These are phyloP conservation scores for Xerocomus minutiporus DNA, from an alignment of 1,284 basidiomycete genomes.

Conservation along the genomic window DNA sequence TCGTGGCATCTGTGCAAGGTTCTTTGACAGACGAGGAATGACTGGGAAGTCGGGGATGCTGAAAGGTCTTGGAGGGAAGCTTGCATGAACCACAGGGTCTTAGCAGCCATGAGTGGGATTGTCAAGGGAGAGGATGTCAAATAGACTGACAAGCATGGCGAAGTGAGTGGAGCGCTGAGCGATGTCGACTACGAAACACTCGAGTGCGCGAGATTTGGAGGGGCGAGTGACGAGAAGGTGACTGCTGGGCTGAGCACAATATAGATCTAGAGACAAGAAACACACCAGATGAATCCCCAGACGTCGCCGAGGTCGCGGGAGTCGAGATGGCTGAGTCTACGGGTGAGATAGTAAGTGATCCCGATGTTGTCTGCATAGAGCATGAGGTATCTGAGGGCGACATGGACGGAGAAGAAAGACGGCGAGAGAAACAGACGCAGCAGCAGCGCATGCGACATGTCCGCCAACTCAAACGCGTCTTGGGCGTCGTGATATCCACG, in stretches of 20 bases:
- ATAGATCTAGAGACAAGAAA: background rate
- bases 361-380: conserved; percentile 90
- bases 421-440: conserved; percentile 87
- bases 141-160: conserved; percentile 78
- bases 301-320: conserved; percentile 85
- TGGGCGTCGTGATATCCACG: too few species aligned
- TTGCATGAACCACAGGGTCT: conserved; percentile 99
- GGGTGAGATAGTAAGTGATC: conserved; percentile 92
- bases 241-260: conserved; percentile 38
- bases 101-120: conserved; percentile 18
- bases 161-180: conserved; percentile 89
- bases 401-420: conserved; percentile 86
- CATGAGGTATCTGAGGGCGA: conserved; percentile 85
- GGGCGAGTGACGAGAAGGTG: conserved; percentile 90
- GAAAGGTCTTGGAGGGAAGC: conserved; percentile 87
- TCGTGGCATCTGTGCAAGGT: conserved; percentile 92
- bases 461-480: background rate
- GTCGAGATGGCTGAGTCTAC: conserved; percentile 74
- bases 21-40: conserved; percentile 91
- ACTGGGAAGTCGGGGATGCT: conserved; percentile 59
- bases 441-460: conserved; percentile 73
- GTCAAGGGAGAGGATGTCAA: conserved; percentile 11
- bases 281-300: conserved; percentile 94
- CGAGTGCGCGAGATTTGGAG: conserved; percentile 84
- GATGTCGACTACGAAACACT: conserved; percentile 85